Conservation (phyloP, 1,139 yeast genomes). For the Starmera stellimalicola region DNA sequence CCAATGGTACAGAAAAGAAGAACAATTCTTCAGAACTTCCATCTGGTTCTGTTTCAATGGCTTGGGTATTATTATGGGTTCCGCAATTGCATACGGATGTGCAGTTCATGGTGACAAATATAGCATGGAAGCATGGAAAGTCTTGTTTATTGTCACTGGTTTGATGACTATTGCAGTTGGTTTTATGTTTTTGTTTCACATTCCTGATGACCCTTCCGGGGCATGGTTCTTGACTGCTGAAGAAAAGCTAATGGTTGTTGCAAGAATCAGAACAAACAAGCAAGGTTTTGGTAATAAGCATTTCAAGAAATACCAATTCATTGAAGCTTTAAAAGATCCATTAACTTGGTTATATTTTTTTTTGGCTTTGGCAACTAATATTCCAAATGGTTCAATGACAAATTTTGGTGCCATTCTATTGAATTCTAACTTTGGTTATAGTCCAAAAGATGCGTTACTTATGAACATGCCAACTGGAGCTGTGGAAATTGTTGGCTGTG, state of each 20-base stretch:
- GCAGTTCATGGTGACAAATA: constrained; percentile 23
- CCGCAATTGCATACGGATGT: constrained; percentile 39
- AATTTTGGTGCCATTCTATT: constrained; percentile 22
- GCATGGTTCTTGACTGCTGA: constrained; percentile 40
- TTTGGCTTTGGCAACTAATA: constrained; percentile 26
- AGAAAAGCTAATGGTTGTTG: constrained; percentile 41
- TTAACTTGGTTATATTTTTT: constrained; percentile 39
- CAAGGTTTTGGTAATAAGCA: constrained; percentile 46
- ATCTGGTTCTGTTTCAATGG: constrained; percentile 44
- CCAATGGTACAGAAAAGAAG: constrained; percentile 44
- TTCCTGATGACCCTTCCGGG: constrained; percentile 39
- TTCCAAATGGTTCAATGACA: constrained; percentile 29
- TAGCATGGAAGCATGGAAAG: constrained; percentile 35
- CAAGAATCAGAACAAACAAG: constrained; percentile 35
- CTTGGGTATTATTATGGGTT: constrained; percentile 30
- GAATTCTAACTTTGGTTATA: neutral
- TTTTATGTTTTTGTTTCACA: constrained; percentile 28
- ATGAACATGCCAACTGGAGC: constrained; percentile 17
- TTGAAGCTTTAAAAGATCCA: constrained; percentile 30
- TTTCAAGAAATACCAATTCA: constrained; percentile 43
- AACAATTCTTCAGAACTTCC: constrained; percentile 38
- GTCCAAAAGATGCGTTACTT: neutral
- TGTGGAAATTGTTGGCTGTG: constrained; percentile 33
- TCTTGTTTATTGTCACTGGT: constrained; percentile 38
- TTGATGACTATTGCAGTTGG: constrained; percentile 37